Percentiles rank a stretch among this genome's conserved stretches.
phyloP scores from a whole-genome alignment of 805 yeast species.

The Vanderwaltozyma tropicalis region DNA sequence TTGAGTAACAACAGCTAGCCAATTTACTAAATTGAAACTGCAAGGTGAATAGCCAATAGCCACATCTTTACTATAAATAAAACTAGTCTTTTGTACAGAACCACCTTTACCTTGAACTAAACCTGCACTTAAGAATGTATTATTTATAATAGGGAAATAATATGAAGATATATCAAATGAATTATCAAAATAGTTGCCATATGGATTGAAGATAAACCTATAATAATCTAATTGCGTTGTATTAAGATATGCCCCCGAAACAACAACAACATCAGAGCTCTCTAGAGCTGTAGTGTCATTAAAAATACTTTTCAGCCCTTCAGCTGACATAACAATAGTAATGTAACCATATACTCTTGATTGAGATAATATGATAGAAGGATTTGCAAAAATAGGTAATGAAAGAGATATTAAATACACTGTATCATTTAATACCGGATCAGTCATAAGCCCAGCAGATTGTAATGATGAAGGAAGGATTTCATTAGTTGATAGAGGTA shows the following conservation, averaged over 20 bases:
- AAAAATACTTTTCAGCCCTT: conserved; percentile 31
- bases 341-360: conserved; percentile 62
- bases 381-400: conserved; percentile 60
- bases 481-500: conserved; percentile 37
- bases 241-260: conserved; percentile 21
- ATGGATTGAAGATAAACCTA: conserved; percentile 35
- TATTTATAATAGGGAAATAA: conserved; percentile 22
- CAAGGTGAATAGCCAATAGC: conserved; percentile 50
- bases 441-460: conserved; percentile 43
- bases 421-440: conserved; percentile 47
- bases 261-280: conserved; percentile 24
- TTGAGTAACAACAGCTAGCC: conserved; percentile 75
- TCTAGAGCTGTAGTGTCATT: conserved; percentile 35
- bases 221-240: conserved; percentile 27
- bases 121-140: conserved; percentile 29
- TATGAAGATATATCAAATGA: too few species aligned
- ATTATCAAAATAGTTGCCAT: conserved; percentile 9
- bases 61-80: conserved; percentile 31
- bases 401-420: conserved; percentile 63
- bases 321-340: conserved; percentile 46
- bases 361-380: conserved; percentile 52
- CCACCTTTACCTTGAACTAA: conserved; percentile 34
- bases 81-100: conserved; percentile 29
- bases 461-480: conserved; percentile 37
- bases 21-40: conserved; percentile 35